Base-by-base conservation (phyloP, 345 rosid species). In the Eucalyptus curtisii region DNA sequence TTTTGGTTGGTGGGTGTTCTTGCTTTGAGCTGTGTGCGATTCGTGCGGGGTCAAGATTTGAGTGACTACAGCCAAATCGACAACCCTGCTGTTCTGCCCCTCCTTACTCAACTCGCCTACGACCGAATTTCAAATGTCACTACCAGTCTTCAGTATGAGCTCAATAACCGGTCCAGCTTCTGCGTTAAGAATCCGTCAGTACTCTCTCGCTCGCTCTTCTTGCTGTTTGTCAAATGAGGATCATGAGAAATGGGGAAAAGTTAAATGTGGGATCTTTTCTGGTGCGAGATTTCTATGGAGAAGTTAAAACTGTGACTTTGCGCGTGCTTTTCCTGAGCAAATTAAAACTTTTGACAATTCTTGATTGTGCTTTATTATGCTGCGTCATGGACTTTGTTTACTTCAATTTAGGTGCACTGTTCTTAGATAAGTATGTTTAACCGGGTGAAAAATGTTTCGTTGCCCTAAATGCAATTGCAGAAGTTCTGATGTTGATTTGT, bases 141-240 rank as follows among this genome's bases (percentile, higher is more conserved):
- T 4, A 47, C 79, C 45, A 84, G 82, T 89, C 93, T 96, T 86
- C 92, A 93, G 37, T 91, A 86, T 27, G 95, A 93, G 87, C 91
- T 97, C 86, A 91, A 91, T 50, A 89, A 88, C 13, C 88, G 91
- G 50, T 94, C 95, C 88, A 93, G 93, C 53, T 96, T 95, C 93
- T 97, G 99, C 91, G 89, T 97, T 86, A 95, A 86, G 91, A 94
- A 96, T 92, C 94, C 92, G 99, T 97, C 61, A 94, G 96, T 90
- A 15, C 30, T 50, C 47, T 37, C 45, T 37, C 14, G 3, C 81
- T 76, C 15, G 82, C 45, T 27, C n/a, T 31, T 80, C 66, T 33
- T 61, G 25, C 10, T 50, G 59, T 50, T 57, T 55, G 33, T 55
- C 33, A 53, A 80, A 88, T 71, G 89, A 88, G 44, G 50, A 49